Evolutionary conservation across 495 filamentous ascomycete genomes (phyloP).

Genomic region (Aspergillus sclerotioniger): DNA sequence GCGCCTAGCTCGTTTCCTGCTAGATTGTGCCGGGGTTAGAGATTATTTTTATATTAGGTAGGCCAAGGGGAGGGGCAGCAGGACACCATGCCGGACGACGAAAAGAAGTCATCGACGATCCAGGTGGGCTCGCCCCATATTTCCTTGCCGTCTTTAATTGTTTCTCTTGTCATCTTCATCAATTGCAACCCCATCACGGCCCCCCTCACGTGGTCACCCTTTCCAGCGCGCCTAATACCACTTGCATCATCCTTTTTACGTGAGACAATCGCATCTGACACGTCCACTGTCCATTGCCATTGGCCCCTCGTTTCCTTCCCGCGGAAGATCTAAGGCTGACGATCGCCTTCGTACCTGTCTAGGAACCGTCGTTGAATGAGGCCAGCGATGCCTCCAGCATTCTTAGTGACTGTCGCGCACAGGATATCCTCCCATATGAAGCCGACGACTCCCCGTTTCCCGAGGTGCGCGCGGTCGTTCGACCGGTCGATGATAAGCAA

Average conservation of each 20-base stretch:
- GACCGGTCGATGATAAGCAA: slow-evolving; percentile 61
- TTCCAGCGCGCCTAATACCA: neutral
- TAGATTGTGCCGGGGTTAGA: no score
- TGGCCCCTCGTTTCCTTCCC: neutral
- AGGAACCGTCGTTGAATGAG: slow-evolving; percentile 1
- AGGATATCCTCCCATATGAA: slow-evolving; percentile 39
- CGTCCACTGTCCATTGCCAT: neutral
- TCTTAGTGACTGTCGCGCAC: slow-evolving; percentile 39
- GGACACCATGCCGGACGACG: slow-evolving; percentile 1
- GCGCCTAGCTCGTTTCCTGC: neutral
- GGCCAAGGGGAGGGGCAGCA: neutral
- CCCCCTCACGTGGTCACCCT: slow-evolving; percentile 1
- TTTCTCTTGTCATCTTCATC: neutral
- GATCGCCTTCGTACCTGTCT: neutral
- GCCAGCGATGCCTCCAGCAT: slow-evolving; percentile 19
- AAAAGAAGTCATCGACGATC: slow-evolving; percentile 3
- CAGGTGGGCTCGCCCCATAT: slow-evolving; percentile 4
- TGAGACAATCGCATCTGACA: neutral
- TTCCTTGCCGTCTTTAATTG: neutral
- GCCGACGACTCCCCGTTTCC: slow-evolving; percentile 70
- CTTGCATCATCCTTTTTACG: neutral
- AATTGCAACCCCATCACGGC: neutral
- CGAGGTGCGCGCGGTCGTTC: slow-evolving; percentile 51
- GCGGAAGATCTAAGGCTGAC: neutral
- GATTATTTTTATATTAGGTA: neutral